Evolutionary conservation across 495 filamentous ascomycete genomes (phyloP).

Genomic region (Letharia lupina): DNA sequence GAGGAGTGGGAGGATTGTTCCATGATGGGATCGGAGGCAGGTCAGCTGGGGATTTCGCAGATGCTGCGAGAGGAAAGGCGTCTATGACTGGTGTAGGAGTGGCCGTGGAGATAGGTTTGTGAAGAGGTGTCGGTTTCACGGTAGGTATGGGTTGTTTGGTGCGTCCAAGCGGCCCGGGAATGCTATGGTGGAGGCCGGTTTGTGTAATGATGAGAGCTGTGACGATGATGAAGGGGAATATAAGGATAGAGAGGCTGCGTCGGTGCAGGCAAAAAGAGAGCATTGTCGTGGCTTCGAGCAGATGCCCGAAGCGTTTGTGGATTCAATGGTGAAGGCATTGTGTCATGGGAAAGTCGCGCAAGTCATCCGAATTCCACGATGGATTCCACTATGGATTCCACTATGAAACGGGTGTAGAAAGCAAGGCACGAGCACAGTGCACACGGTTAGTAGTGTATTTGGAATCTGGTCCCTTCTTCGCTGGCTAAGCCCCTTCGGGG

Average conservation of each 20-base stretch:
- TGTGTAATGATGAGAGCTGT: conserved; percentile 9
- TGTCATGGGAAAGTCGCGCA: neutral
- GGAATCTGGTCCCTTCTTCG: too few species aligned
- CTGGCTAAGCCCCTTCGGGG: too few species aligned
- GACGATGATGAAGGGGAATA: conserved; percentile 12
- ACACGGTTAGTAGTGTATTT: too few species aligned
- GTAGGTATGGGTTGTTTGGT: neutral
- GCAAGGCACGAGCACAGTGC: too few species aligned
- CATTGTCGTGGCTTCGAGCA: conserved; percentile 1
- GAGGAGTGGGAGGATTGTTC: conserved; percentile 21
- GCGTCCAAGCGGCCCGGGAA: neutral
- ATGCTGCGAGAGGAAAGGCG: conserved; percentile 21
- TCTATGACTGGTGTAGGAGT: conserved; percentile 16
- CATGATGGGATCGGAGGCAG: conserved; percentile 23
- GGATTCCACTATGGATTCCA: too few species aligned
- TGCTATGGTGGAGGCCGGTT: neutral
- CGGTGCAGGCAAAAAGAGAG: neutral
- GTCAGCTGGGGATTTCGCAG: conserved; percentile 17
- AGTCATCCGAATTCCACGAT: too few species aligned
- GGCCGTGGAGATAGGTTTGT: conserved; percentile 14
- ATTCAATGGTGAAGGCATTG: neutral
- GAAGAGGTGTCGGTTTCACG: conserved; percentile 7
- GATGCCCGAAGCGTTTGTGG: neutral
- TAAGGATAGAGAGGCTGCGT: conserved; percentile 10
- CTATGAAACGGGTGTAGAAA: too few species aligned